phyloP scores from a whole-genome alignment of 2,329 filamentous ascomycete species.

The Endocalyx cinctus region DNA sequence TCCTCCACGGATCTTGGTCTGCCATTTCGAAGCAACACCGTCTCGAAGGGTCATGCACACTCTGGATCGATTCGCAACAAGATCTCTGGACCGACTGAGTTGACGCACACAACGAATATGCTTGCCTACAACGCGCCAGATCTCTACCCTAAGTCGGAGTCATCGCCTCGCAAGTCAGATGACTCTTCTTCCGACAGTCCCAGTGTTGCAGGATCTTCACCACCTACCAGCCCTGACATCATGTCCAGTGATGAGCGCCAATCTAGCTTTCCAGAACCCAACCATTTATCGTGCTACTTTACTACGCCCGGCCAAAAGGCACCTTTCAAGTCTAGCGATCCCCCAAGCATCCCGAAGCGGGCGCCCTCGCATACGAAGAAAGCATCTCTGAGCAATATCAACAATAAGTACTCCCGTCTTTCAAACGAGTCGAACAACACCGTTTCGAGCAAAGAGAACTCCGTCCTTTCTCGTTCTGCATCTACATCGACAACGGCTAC shows the following conservation, averaged over 20 bases:
- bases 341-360: slow-evolving; percentile 70
- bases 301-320: slow-evolving; percentile 45
- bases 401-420: slow-evolving; percentile 52
- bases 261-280: slow-evolving; percentile 54
- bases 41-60: slow-evolving; percentile 36
- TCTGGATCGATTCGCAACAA: slow-evolving; percentile 54
- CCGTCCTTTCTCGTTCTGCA: slow-evolving; percentile 52
- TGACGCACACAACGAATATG: slow-evolving; percentile 94
- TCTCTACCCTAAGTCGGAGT: slow-evolving; percentile 51
- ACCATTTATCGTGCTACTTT: slow-evolving; percentile 66
- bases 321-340: slow-evolving; percentile 40
- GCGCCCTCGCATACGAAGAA: slow-evolving; percentile 87
- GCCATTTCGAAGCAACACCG: slow-evolving; percentile 47
- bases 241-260: slow-evolving; percentile 50
- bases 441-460: slow-evolving; percentile 52
- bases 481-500: slow-evolving; percentile 52
- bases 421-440: slow-evolving; percentile 51
- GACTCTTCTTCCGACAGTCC: slow-evolving; percentile 73
- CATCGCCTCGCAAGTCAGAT: slow-evolving; percentile 49
- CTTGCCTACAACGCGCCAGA: slow-evolving; percentile 92
- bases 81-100: slow-evolving; percentile 82
- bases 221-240: slow-evolving; percentile 65
- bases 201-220: slow-evolving; percentile 51
- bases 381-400: slow-evolving; percentile 68
- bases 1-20: slow-evolving; percentile 36